phyloP scores from a whole-genome alignment of 345 rosid genomes.

The Lepidium didymum region DNA sequence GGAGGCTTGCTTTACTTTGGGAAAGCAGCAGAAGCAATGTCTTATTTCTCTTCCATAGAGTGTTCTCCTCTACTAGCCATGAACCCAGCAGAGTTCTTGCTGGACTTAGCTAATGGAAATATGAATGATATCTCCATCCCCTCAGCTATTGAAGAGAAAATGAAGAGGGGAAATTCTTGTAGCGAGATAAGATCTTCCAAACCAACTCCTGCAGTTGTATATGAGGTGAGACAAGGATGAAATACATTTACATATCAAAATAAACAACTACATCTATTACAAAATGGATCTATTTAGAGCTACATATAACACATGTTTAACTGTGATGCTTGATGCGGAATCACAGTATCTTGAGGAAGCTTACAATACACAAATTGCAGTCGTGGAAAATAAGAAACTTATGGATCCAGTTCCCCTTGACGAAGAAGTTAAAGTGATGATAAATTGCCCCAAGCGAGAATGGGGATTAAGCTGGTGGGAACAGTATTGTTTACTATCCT shows the following conservation, averaged over 20 bases:
- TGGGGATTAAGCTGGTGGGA: constrained; percentile 96
- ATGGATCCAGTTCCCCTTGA: constrained; percentile 64
- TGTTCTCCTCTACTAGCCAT: constrained; percentile 77
- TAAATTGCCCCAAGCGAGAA: constrained; percentile 48
- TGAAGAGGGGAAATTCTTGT: constrained; percentile 39
- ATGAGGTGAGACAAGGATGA: constrained; percentile 48
- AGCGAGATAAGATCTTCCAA: constrained; percentile 40
- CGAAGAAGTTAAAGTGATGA: constrained; percentile 56
- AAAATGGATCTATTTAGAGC: background rate
- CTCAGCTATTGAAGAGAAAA: constrained; percentile 68
- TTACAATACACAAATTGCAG: constrained; percentile 56
- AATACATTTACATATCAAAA: background rate
- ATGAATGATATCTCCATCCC: constrained; percentile 74
- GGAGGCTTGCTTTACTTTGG: constrained; percentile 89
- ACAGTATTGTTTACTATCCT: constrained; percentile 65
- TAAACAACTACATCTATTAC: no score
- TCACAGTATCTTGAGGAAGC: constrained; percentile 90
- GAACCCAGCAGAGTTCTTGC: constrained; percentile 94
- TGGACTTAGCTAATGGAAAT: constrained; percentile 92
- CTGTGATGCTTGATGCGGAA: constrained; percentile 1
- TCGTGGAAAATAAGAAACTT: constrained; percentile 65
- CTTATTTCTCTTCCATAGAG: constrained; percentile 75
- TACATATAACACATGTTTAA: background rate
- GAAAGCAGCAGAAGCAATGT: constrained; percentile 72
- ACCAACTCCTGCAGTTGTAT: constrained; percentile 58